Percentiles rank a stretch among this genome's conserved stretches.
phyloP scores from a whole-genome alignment of 2,329 filamentous ascomycete genomes.

The Epichloe amarillans region DNA sequence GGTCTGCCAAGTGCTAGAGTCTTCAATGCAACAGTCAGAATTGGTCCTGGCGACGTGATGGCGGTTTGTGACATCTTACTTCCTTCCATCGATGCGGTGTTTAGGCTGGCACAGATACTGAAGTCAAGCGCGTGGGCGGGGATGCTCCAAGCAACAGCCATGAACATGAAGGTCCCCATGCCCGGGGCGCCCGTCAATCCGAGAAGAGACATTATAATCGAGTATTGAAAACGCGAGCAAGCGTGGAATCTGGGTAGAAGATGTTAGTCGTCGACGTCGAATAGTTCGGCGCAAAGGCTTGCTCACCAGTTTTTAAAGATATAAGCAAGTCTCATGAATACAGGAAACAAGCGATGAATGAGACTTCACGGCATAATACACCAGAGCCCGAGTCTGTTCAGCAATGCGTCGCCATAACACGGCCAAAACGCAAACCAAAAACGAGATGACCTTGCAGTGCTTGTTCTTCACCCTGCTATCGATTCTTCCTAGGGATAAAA shows the following conservation, averaged over 20 bases:
- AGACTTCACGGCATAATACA: constrained; percentile 3
- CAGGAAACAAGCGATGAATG: not conserved
- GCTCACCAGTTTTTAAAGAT: constrained; percentile 1
- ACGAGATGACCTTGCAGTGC: not conserved
- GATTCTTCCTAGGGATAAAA: not conserved
- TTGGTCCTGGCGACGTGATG: not conserved
- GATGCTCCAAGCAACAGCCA: constrained; percentile 13
- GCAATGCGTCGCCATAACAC: constrained; percentile 1
- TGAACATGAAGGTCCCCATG: constrained; percentile 7
- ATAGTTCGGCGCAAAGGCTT: not conserved
- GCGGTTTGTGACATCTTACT: constrained; percentile 16
- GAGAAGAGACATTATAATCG: not conserved
- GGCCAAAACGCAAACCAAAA: not conserved
- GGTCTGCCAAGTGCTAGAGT: constrained; percentile 47
- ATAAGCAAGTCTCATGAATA: constrained; percentile 6
- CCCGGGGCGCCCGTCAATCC: not conserved
- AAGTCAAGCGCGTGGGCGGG: constrained; percentile 15
- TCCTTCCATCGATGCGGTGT: constrained; percentile 19
- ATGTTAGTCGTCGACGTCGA: not conserved
- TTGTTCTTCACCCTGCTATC: not conserved
- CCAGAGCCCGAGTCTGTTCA: not conserved
- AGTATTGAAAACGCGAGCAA: not conserved
- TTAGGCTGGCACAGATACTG: constrained; percentile 23
- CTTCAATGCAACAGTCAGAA: constrained; percentile 19
- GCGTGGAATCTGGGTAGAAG: not conserved